Evolutionary conservation across 148 eudicot genomes (phyloP).

Genomic region (Chenopodium quinoa): DNA sequence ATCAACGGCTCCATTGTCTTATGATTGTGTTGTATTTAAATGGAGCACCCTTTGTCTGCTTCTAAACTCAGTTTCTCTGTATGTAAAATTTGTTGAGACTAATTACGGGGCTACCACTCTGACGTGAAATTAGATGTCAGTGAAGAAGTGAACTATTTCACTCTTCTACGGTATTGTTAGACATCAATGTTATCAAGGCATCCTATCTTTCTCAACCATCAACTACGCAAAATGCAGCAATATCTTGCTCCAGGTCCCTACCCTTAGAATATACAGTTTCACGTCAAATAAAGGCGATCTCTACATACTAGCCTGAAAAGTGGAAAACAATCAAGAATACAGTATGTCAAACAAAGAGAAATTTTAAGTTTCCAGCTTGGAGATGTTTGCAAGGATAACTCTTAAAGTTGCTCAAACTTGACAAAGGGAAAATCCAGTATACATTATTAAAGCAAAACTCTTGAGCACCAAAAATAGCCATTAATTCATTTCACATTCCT

Average conservation of each 20-base stretch:
- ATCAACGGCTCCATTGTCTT: no score
- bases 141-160: neutral
- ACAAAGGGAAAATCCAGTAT: neutral
- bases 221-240: neutral
- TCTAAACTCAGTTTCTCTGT: neutral
- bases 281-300: neutral
- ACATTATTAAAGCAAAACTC: neutral
- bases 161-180: neutral
- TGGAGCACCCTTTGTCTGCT: no score
- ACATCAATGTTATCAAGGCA: neutral
- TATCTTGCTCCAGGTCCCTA: neutral
- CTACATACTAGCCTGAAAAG: neutral
- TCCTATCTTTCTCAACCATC: neutral
- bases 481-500: neutral
- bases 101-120: neutral
- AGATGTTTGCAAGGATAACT: neutral
- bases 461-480: neutral
- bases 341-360: neutral
- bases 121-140: neutral
- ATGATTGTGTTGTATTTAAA: no score
- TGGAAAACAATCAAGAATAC: neutral
- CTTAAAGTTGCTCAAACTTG: no score
- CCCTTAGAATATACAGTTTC: neutral
- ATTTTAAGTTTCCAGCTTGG: neutral
- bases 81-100: neutral